These are phyloP conservation scores for Cardiosporidium cionae DNA, from an alignment of 169 alveolate species.

Conservation along the genomic window DNA sequence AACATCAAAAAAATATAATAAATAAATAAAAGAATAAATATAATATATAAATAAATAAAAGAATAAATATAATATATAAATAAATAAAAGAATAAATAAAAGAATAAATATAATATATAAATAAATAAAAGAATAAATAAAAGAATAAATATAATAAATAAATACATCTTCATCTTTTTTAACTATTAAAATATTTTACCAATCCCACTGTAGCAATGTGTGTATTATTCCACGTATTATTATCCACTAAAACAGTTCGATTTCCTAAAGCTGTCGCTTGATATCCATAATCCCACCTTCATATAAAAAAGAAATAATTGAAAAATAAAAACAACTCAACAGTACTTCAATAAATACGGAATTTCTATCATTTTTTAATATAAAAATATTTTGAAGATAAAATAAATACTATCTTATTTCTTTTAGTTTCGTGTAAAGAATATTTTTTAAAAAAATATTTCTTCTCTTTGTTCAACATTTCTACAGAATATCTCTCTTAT, in stretches of 20 bases:
- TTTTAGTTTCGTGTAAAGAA: no score
- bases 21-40: background rate
- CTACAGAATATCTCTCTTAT: no score
- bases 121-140: background rate
- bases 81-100: background rate
- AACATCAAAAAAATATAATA: background rate
- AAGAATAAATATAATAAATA: background rate
- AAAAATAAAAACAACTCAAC: no score
- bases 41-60: background rate
- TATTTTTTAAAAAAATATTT: no score
- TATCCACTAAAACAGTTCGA: constrained; percentile 93
- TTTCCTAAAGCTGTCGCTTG: constrained; percentile 91
- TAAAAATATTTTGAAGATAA: background rate
- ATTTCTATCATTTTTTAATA: no score
- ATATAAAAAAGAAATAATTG: background rate
- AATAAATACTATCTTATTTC: background rate
- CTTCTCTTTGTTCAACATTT: no score
- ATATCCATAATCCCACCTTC: constrained; percentile 97
- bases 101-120: no score
- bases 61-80: background rate
- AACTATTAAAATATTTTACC: constrained; percentile 36
- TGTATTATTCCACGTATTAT: constrained; percentile 95
- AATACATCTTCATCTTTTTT: background rate
- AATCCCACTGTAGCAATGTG: constrained; percentile 96
- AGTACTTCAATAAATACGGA: no score